Base-by-base conservation (phyloP, 1,284 basidiomycete genomes). In the Tremellales sp. region DNA sequence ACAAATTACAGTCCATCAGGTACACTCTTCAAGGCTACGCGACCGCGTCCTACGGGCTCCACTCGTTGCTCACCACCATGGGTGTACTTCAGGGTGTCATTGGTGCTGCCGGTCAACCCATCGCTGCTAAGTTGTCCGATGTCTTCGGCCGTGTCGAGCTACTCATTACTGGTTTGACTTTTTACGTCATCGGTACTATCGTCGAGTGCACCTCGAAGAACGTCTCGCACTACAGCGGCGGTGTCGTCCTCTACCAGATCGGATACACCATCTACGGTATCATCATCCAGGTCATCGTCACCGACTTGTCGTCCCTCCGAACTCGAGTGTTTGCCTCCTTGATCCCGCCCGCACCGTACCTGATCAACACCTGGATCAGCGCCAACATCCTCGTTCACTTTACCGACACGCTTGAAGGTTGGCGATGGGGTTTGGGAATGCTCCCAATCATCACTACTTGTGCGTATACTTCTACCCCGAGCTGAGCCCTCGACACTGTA, bases 261-360 rank as follows among this genome's bases (percentile, higher is more conserved):
- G 62, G 61, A 15, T 64, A 57, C 47, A 61, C 58, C 21, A 35
- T 36, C 8, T 15, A n/a, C 13, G 19, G 15, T 56, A 60, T 68
- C 35, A 52, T 64, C 43, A 57, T 75, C 36, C 73, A 76, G 53
- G 62, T 77, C 44, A 52, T 77, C 47, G 71, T 77, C 43, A 75
- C 68, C 42, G 76, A 78, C 57, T 56, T 65, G 24, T 73, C 75
- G 0, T 68, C 67, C 6, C 64, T 77, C 10, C 67, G 73, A 45
- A 67, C 67, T 45, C 74, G 76, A 45, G 58, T 77, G 4, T 62
- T 77, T 54, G 70, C 73, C 55, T 72, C 71, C 3, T 77, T 65
- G 61, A 64, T 77, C 42, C 75, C 76, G 4, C 72, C 75, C 1
- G 40, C 64, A 33, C 76, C 76, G 0, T 76, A 70, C 65, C 41